Evolutionary conservation across 75 land plant species (phyloP).

Genomic region (Gnetum montanum): DNA sequence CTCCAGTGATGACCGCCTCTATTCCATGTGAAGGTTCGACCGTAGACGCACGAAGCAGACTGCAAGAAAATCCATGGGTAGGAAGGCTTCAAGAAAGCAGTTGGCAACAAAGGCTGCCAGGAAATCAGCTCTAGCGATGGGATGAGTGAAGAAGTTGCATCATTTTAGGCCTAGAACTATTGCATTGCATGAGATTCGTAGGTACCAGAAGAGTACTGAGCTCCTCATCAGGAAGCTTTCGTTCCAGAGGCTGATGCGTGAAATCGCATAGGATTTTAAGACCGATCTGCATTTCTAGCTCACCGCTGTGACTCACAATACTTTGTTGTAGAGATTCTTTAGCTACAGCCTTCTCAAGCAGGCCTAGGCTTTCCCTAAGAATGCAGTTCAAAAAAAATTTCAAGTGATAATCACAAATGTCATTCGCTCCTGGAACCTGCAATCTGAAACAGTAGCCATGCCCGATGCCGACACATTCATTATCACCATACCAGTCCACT

Average conservation of each 20-base stretch:
- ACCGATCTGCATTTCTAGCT: conserved; percentile 1
- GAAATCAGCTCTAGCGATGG: conserved; percentile 24
- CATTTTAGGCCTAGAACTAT: not conserved
- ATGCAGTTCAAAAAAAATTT: too few relatives aligned
- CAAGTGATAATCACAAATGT: too few relatives aligned
- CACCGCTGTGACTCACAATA: not conserved
- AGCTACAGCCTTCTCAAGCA: too few relatives aligned
- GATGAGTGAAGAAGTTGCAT: conserved; percentile 17
- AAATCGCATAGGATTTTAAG: conserved; percentile 16
- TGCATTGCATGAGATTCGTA: conserved; percentile 9
- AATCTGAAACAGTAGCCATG: too few relatives aligned
- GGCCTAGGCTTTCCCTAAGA: too few relatives aligned
- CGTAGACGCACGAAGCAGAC: conserved; percentile 30
- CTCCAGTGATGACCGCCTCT: too few relatives aligned
- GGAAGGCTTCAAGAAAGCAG: conserved; percentile 19
- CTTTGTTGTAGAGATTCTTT: too few relatives aligned
- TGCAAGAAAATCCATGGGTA: conserved; percentile 18
- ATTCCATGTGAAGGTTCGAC: too few relatives aligned
- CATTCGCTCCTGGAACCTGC: too few relatives aligned
- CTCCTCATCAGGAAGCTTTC: conserved; percentile 16
- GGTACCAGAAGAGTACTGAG: not conserved
- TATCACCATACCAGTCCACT: too few relatives aligned
- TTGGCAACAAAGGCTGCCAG: conserved; percentile 19
- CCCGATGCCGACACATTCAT: too few relatives aligned
- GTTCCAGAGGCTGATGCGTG: conserved; percentile 14